Conservation (phyloP, 352 stramenopile genomes). For the Pythium sukuiense region DNA sequence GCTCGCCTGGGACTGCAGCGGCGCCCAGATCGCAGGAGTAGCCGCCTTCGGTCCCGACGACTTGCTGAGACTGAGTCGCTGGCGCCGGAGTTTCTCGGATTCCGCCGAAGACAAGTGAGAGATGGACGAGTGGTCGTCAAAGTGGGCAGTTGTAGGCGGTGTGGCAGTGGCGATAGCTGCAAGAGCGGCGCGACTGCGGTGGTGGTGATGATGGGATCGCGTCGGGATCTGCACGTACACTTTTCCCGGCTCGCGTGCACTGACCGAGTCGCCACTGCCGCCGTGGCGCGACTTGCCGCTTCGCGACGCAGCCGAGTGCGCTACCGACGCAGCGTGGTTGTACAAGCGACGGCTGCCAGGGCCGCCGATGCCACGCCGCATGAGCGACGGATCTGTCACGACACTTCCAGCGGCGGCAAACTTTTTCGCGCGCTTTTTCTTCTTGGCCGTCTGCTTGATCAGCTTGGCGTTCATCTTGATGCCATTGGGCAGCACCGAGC, state of each 20-base stretch:
- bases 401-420: conserved; percentile 23
- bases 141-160: not conserved
- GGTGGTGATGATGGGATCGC: conserved; percentile 7
- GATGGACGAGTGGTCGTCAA: conserved; percentile 51
- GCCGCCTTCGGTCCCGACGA: conserved; percentile 28
- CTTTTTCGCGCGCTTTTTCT: conserved; percentile 45
- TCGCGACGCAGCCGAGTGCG: conserved; percentile 4
- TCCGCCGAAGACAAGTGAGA: conserved; percentile 67
- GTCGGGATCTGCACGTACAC: conserved; percentile 25
- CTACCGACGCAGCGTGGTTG: conserved; percentile 7
- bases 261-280: conserved; percentile 4
- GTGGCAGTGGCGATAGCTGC: not conserved
- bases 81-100: conserved; percentile 69
- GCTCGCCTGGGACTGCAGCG: not conserved
- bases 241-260: conserved; percentile 12
- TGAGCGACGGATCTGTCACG: conserved; percentile 25
- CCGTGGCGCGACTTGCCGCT: conserved; percentile 6
- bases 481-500: conserved; percentile 58
- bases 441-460: conserved; percentile 50
- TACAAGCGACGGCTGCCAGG: conserved; percentile 4
- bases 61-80: conserved; percentile 54
- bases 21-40: conserved; percentile 16
- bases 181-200: conserved; percentile 2
- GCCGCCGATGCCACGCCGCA: conserved; percentile 17
- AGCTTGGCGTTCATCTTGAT: conserved; percentile 69